phyloP scores from a whole-genome alignment of 495 filamentous ascomycete genomes.

The Lasiosphaeria ovina region DNA sequence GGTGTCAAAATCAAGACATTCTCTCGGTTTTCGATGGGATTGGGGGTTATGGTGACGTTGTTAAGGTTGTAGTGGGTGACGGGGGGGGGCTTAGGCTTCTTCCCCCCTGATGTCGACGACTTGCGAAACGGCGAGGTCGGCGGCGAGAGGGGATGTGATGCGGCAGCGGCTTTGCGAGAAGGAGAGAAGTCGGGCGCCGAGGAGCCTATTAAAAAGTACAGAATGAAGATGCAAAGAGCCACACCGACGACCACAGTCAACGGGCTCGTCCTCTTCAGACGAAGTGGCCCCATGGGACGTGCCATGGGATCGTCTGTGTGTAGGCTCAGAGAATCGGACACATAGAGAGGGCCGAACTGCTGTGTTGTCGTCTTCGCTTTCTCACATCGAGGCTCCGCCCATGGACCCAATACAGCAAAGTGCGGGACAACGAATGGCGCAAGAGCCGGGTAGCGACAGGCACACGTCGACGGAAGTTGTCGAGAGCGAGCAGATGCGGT shows the following conservation, averaged over 20 bases:
- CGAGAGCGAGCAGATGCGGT: too few species aligned
- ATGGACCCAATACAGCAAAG: too few species aligned
- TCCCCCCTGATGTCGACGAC: conserved; percentile 55
- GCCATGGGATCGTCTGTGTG: conserved; percentile 37
- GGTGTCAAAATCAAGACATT: conserved; percentile 90
- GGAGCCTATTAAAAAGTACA: conserved; percentile 50
- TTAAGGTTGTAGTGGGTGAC: conserved; percentile 94
- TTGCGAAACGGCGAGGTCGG: conserved; percentile 83
- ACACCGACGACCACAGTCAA: conserved; percentile 49
- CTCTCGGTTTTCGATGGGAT: conserved; percentile 75
- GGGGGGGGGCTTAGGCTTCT: conserved; percentile 64
- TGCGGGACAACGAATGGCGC: too few species aligned
- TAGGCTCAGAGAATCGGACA: conserved; percentile 19
- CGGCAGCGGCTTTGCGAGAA: conserved; percentile 52
- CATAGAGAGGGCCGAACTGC: conserved; percentile 20
- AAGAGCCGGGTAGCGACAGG: background rate
- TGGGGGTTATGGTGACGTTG: conserved; percentile 75
- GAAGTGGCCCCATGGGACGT: conserved; percentile 55
- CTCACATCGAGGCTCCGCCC: background rate
- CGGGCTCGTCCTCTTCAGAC: conserved; percentile 55
- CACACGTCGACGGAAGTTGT: background rate
- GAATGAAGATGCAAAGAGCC: conserved; percentile 51
- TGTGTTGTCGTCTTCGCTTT: conserved; percentile 2
- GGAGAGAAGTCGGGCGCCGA: conserved; percentile 42
- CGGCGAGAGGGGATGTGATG: conserved; percentile 73